phyloP scores from a whole-genome alignment of 176 grass and related monocot species.

The Musa acuminata region DNA sequence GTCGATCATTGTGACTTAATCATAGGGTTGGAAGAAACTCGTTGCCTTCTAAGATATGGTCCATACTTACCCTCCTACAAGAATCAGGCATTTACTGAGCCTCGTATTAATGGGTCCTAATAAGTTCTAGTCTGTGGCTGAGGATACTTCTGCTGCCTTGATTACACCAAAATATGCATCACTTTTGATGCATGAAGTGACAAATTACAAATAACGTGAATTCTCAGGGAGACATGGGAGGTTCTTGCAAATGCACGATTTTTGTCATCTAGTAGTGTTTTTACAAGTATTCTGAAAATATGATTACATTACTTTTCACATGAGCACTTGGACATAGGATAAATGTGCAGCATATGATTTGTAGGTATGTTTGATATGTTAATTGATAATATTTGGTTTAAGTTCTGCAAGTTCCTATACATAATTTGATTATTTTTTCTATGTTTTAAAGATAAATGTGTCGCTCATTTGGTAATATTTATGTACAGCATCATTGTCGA shows the following conservation, averaged over 20 bases:
- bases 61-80: background rate
- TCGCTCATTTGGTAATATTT: background rate
- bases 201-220: background rate
- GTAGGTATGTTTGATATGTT: background rate
- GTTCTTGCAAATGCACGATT: too few relatives aligned
- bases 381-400: background rate
- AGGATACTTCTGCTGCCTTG: background rate
- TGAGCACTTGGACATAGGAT: background rate
- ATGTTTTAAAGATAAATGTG: conserved; percentile 1
- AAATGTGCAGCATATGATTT: background rate
- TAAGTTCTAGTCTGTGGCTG: background rate
- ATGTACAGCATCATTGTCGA: conserved; percentile 84
- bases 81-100: background rate
- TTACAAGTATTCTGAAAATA: background rate
- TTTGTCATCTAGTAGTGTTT: background rate
- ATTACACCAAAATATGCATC: background rate
- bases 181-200: background rate
- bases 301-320: background rate
- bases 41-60: background rate
- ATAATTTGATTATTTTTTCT: background rate
- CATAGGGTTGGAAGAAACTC: background rate
- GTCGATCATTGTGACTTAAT: background rate
- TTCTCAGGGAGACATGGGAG: too few relatives aligned
- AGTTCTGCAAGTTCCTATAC: background rate
- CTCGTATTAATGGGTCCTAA: background rate